Evolutionary conservation across 2,329 filamentous ascomycete genomes (phyloP).

Genomic region (Aureobasidium sp.): DNA sequence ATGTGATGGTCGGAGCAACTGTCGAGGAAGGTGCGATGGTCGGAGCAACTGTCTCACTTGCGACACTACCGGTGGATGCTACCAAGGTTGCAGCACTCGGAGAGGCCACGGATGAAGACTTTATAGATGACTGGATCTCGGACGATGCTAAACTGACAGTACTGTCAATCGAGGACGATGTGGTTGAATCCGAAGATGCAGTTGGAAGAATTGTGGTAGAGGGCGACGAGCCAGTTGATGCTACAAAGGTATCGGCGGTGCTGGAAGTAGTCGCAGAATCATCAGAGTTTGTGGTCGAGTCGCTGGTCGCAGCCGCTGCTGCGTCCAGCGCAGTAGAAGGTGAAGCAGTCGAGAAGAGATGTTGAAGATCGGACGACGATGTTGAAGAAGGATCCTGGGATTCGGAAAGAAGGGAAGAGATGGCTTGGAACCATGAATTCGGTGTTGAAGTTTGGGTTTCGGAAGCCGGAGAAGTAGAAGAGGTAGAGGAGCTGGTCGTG

Average conservation of each 20-base stretch:
- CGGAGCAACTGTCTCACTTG: not conserved
- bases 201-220: conserved; percentile 14
- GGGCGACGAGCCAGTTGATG: conserved; percentile 14
- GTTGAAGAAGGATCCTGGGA: not conserved
- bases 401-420: not conserved
- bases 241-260: not conserved
- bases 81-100: not conserved
- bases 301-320: conserved; percentile 8
- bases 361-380: not conserved
- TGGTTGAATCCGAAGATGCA: not conserved
- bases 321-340: conserved; percentile 12
- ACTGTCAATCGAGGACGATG: not conserved
- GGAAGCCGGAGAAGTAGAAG: not conserved
- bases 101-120: not conserved
- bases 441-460: not conserved
- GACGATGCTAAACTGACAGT: not conserved
- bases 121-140: not conserved
- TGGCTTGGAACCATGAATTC: not conserved
- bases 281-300: not conserved
- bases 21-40: not conserved
- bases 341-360: not conserved
- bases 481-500: conserved; percentile 10
- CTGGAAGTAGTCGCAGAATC: not conserved
- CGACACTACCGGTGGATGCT: not conserved
- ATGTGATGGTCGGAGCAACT: not conserved